Evolutionary conservation across 441 rosid genomes (phyloP).

Genomic region (Gossypium lobatum): DNA sequence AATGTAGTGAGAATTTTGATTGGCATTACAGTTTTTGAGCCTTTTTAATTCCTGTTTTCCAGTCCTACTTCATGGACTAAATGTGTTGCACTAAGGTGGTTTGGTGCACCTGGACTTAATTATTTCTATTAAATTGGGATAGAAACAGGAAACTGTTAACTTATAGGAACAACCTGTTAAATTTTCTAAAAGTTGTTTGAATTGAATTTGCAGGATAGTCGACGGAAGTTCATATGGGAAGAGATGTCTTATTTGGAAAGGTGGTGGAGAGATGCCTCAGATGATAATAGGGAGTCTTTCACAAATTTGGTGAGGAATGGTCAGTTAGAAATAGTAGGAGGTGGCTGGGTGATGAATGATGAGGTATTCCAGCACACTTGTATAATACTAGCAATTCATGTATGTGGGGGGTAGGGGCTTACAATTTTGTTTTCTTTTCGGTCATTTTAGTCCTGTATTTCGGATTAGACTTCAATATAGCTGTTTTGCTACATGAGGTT

Average conservation of each 20-base stretch:
- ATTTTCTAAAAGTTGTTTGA: slow-evolving; percentile 14
- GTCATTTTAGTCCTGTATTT: neutral
- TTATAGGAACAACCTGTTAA: neutral
- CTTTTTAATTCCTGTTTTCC: neutral
- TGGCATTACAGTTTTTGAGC: neutral
- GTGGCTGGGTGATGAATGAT: slow-evolving; percentile 99
- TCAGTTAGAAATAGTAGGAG: slow-evolving; percentile 96
- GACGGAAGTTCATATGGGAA: slow-evolving; percentile 97
- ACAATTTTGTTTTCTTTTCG: slow-evolving; percentile 5
- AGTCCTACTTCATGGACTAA: neutral
- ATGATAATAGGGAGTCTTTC: slow-evolving; percentile 55
- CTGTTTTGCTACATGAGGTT: neutral
- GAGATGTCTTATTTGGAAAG: slow-evolving; percentile 96
- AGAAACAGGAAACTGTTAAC: neutral
- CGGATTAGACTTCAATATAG: neutral
- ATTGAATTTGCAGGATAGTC: slow-evolving; percentile 50
- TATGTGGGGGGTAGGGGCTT: neutral
- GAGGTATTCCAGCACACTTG: slow-evolving; percentile 52
- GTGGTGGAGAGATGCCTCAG: slow-evolving; percentile 97
- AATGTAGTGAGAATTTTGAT: neutral
- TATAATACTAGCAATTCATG: neutral
- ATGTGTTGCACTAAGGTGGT: neutral
- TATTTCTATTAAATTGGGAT: neutral
- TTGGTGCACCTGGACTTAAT: neutral
- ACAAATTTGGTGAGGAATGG: slow-evolving; percentile 74